A percentile compares a stretch with the other conserved stretches of the same genome.
Evolutionary conservation across 2,329 filamentous ascomycete genomes (phyloP).

Genomic region (Diaporthe caulivora): DNA sequence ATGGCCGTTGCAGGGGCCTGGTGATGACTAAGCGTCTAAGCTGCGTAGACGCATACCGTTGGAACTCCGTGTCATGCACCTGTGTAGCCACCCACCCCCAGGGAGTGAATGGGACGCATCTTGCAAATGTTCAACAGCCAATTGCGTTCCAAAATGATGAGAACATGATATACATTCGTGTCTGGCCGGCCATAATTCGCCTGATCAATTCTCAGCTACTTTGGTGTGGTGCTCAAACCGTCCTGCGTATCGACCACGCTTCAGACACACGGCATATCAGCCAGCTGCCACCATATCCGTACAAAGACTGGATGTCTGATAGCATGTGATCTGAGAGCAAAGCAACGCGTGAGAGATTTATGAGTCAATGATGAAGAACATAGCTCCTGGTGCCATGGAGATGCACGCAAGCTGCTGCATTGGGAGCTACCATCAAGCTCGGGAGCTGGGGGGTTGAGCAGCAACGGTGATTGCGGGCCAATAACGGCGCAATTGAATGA

Average conservation of each 20-base stretch:
- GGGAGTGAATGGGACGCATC: background rate
- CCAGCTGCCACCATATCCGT: background rate
- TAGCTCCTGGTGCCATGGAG: constrained; percentile 13
- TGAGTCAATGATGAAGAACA: background rate
- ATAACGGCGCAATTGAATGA: background rate
- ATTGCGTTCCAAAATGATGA: background rate
- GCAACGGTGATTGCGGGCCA: constrained; percentile 27
- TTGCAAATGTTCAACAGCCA: background rate
- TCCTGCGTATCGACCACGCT: background rate
- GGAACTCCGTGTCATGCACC: background rate
- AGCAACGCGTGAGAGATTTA: background rate
- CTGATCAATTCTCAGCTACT: background rate
- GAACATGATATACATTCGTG: background rate
- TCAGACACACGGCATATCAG: background rate
- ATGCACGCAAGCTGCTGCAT: background rate
- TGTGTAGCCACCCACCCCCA: background rate
- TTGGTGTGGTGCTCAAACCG: background rate
- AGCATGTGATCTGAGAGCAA: background rate
- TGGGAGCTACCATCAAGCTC: constrained; percentile 9
- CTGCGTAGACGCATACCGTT: background rate
- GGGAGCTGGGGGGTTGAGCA: constrained; percentile 26
- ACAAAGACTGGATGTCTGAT: background rate
- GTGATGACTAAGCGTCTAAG: constrained; percentile 7
- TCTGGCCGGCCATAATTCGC: background rate
- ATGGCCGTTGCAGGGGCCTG: constrained; percentile 28